phyloP scores from a whole-genome alignment of 2,329 filamentous ascomycete species.

The Coniosporium uncinatum region DNA sequence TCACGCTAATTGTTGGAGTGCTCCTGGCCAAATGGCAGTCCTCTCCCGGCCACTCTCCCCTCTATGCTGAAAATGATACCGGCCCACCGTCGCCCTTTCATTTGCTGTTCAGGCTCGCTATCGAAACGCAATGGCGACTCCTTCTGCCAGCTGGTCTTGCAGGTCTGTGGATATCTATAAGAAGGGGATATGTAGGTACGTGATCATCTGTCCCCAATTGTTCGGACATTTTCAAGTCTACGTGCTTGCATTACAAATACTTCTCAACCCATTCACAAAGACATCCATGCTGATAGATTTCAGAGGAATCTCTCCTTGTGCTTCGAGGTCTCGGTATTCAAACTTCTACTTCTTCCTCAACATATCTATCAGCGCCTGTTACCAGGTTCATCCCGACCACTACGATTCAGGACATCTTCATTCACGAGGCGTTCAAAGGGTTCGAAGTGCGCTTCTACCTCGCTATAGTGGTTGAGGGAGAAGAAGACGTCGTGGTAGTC shows the following conservation, averaged over 20 bases:
- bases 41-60: too few species aligned
- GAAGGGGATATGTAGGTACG: slow-evolving; percentile 45
- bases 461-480: slow-evolving; percentile 83
- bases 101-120: too few species aligned
- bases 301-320: slow-evolving; percentile 81
- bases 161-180: slow-evolving; percentile 36
- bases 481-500: slow-evolving; percentile 88
- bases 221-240: slow-evolving; percentile 25
- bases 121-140: slow-evolving; percentile 31
- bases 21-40: too few species aligned
- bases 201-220: slow-evolving; percentile 11
- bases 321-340: slow-evolving; percentile 89
- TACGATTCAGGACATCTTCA: slow-evolving; percentile 87
- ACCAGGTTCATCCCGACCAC: slow-evolving; percentile 87
- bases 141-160: slow-evolving; percentile 29
- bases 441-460: slow-evolving; percentile 91
- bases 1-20: too few species aligned
- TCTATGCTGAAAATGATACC: too few species aligned
- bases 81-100: too few species aligned
- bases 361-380: slow-evolving; percentile 56
- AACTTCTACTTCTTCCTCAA: slow-evolving; percentile 66
- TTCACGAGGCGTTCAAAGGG: slow-evolving; percentile 91
- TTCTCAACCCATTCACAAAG: not conserved
- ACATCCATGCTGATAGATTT: slow-evolving; percentile 33
- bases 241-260: not conserved